Percentiles rank a stretch among this genome's conserved stretches.
Evolutionary conservation across 257 asterid species (phyloP).

Genomic region (Petrea volubilis): DNA sequence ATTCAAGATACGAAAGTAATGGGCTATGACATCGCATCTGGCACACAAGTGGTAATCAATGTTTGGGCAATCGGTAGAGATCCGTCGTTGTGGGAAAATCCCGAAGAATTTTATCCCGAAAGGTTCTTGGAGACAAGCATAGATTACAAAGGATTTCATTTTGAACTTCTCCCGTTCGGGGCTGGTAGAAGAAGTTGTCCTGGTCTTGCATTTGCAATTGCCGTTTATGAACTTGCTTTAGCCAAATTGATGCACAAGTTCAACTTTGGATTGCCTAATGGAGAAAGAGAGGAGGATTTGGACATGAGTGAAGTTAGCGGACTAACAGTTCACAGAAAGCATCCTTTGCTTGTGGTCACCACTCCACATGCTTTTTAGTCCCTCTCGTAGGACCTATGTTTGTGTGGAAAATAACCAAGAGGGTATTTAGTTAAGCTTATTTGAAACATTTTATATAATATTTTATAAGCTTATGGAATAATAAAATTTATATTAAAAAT

Average conservation of each 20-base stretch:
- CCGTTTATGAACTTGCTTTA: constrained; percentile 33
- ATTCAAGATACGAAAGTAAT: too few species aligned
- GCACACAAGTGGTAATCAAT: constrained; percentile 40
- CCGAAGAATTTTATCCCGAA: constrained; percentile 52
- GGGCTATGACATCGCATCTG: constrained; percentile 33
- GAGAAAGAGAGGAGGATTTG: too few species aligned
- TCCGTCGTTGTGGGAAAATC: constrained; percentile 45
- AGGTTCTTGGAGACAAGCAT: constrained; percentile 38
- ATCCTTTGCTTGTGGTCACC: constrained; percentile 31
- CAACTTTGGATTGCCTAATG: too few species aligned
- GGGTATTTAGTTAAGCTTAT: too few species aligned
- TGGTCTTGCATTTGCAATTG: constrained; percentile 32
- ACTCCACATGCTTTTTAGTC: not conserved
- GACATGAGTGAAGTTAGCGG: too few species aligned
- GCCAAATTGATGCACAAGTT: too few species aligned
- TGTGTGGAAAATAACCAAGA: too few species aligned
- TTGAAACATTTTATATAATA: too few species aligned
- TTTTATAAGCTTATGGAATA: too few species aligned
- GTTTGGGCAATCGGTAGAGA: constrained; percentile 56
- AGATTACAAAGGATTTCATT: too few species aligned
- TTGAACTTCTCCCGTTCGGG: constrained; percentile 57
- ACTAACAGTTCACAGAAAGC: too few species aligned
- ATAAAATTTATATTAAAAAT: too few species aligned
- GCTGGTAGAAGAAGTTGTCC: constrained; percentile 62
- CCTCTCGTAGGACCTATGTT: not conserved